Evolutionary conservation across 1,284 basidiomycete genomes (phyloP), one percentile per base, ranked within the genome.

Genomic region (Exobasidium cylindrosporum): DNA sequence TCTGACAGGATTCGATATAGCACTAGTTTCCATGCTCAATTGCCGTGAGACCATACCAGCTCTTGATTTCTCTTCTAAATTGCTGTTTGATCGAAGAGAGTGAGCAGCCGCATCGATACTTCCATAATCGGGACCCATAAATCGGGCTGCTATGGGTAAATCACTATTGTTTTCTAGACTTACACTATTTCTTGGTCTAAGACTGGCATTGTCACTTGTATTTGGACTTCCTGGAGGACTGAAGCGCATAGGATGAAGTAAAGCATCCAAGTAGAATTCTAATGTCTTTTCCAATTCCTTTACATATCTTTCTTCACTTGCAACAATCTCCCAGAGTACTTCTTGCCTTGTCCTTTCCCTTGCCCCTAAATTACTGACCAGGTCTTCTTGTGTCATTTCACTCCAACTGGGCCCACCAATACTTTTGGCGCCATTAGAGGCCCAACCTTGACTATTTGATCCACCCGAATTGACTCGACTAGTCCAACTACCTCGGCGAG

Each of bases 241-340:
- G 32, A 63, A 82, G 81, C 21, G 88, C 84, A 82, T 85, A 87
- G 66, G 90, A 80, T 96, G 92, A 5, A 98, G 85, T 21, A 97
- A 85, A 2, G 91, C 88, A 65, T 90, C 88, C 74, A 94, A 89
- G 77, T 97, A 97, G 0, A 90, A 90, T 66, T 94, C 91, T 81
- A 91, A 93, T 84, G 96, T 88, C 81, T 89, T 91, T 73, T 88
- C 82, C 6, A 97, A 85, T 74, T 97, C 93, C 67, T 85, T 85
- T 29, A 97, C 92, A 79, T 97, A 97, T 85, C 93, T 86, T 80
- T 97, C 94, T 82, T 97, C 95, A 72, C 91, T 93, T 44, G 91
- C 90, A 52, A 98, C 94, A 70, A 98, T 97, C 83, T 98, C 95
- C 85, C 93, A 97, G 32, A 98, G 81, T 2, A 97, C 95, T 82